Evolutionary conservation across 306 rosid species (phyloP).

Genomic region (Datisca glomerata): DNA sequence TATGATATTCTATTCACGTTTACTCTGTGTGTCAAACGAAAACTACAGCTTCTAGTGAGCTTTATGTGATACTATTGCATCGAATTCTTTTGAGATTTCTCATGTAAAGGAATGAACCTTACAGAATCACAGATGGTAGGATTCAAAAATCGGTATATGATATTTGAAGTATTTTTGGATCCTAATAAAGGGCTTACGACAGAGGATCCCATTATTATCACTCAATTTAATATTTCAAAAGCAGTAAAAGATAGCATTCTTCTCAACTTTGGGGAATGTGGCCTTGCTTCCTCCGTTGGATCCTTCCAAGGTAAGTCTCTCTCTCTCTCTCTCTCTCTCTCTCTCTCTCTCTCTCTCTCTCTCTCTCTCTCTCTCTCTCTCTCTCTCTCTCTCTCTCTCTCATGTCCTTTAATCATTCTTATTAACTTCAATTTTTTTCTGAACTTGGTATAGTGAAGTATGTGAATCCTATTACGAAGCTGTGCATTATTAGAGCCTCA

Average conservation of each 20-base stretch:
- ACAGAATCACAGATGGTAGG: conserved; percentile 84
- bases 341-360: too few species aligned
- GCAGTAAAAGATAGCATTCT: conserved; percentile 64
- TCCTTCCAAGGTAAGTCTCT: conserved; percentile 45
- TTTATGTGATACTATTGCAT: too few species aligned
- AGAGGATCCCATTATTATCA: conserved; percentile 49
- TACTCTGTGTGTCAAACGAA: too few species aligned
- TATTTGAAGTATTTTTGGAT: conserved; percentile 66
- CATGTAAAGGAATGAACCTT: too few species aligned
- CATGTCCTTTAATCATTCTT: not conserved
- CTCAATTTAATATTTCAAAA: conserved; percentile 47
- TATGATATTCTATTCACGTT: too few species aligned
- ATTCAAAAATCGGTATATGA: conserved; percentile 66
- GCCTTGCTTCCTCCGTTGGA: conserved; percentile 65
- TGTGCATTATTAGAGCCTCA: conserved; percentile 56
- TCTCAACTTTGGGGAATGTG: conserved; percentile 78
- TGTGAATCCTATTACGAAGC: conserved; percentile 68
- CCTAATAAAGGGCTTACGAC: conserved; percentile 42
- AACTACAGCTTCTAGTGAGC: too few species aligned
- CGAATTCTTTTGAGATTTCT: too few species aligned
- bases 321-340: not conserved
- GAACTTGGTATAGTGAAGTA: conserved; percentile 44
- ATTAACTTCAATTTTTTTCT: not conserved
- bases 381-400: not conserved
- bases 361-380: too few species aligned